These are phyloP conservation scores for Leptographium galeiforme DNA, from an alignment of 2,329 filamentous ascomycete species.

Conservation along the genomic window DNA sequence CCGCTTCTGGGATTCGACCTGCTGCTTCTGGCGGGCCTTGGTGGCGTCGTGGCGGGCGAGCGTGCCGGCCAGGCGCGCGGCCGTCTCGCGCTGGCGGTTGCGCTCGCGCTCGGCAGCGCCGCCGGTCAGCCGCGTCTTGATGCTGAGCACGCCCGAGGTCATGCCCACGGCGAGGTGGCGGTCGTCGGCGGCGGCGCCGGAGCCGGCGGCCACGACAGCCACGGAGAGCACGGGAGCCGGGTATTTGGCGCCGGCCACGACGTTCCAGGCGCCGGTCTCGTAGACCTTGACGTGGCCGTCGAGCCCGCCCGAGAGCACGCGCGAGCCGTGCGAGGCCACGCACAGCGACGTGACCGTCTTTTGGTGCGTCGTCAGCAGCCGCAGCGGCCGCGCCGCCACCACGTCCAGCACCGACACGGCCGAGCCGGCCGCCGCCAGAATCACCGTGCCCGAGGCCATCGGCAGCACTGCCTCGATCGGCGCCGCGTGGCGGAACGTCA, in stretches of 20 bases:
- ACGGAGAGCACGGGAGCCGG: constrained; percentile 80
- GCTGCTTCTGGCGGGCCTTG: constrained; percentile 54
- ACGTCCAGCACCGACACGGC: constrained; percentile 85
- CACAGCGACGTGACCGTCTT: constrained; percentile 90
- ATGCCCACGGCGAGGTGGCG: constrained; percentile 91
- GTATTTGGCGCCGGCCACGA: constrained; percentile 91
- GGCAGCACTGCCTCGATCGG: constrained; percentile 82
- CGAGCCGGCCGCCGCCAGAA: constrained; percentile 75
- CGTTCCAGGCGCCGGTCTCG: constrained; percentile 87
- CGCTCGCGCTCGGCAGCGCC: constrained; percentile 7
- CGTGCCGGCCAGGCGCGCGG: constrained; percentile 62
- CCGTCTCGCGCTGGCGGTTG: constrained; percentile 39
- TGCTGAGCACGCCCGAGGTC: constrained; percentile 68
- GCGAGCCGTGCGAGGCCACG: constrained; percentile 64
- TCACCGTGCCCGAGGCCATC: constrained; percentile 71
- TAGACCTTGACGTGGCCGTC: constrained; percentile 97
- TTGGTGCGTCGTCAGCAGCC: constrained; percentile 85
- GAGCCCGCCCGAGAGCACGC: constrained; percentile 75
- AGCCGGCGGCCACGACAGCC: constrained; percentile 56
- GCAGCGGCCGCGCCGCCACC: constrained; percentile 75
- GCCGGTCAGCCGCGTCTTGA: constrained; percentile 13
- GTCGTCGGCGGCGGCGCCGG: constrained; percentile 58
- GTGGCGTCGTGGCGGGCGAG: constrained; percentile 66
- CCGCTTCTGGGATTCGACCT: constrained; percentile 28
- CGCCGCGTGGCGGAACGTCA: constrained; percentile 90